Base-by-base conservation (phyloP, 192 early-diverging fungal species). In the Diversispora eburnea region DNA sequence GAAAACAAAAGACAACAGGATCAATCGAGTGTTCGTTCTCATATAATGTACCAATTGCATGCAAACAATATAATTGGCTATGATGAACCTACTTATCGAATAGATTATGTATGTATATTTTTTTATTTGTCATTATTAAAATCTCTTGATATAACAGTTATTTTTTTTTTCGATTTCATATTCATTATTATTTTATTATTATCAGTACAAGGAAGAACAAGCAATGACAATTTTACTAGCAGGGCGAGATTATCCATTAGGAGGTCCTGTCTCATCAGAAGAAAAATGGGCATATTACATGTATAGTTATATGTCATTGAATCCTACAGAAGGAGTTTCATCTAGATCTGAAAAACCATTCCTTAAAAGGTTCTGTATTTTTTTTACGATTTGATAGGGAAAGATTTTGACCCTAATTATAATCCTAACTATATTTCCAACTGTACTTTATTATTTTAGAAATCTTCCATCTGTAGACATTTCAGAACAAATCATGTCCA, bases 251-350 rank as follows among this genome's bases (percentile, higher is more conserved):
- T 88, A 91, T 58, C 89, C 91, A 42, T 64, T 90, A 41, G 93
- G 95, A 69, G 89, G 89, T 48, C 84, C 90, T 0, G 87, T 95
- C 39, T 91, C 92, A 2, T 86, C 89, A 19, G 95, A 98, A 77
- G 96, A 98, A 81, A 90, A 90, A 56, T 99, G 95, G 91, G 92
- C 92, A 15, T 87, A 96, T 77, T 99, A 98, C 69, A 92, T 99
- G 19, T 93, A 95, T 80, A 92, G 91, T 73, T 99, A 95, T 77
- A 93, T 96, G 78, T 87, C 94, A 73, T 89, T 95, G 41, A 88
- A 90, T 62, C 83, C 92, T 13, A 93, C 93, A 3, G 93, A 95
- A 72, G 90, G 91, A 8, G 86, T 91, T n/a, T 76, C 84, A 12
- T 77, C 81, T 8, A 82, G 80, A 51, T 78, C 77, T 61, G 83